A percentile compares a stretch with the other conserved stretches of the same genome.
Evolutionary conservation across 495 filamentous ascomycete genomes (phyloP).

Genomic region (Lasiosphaeriaceae sp.): DNA sequence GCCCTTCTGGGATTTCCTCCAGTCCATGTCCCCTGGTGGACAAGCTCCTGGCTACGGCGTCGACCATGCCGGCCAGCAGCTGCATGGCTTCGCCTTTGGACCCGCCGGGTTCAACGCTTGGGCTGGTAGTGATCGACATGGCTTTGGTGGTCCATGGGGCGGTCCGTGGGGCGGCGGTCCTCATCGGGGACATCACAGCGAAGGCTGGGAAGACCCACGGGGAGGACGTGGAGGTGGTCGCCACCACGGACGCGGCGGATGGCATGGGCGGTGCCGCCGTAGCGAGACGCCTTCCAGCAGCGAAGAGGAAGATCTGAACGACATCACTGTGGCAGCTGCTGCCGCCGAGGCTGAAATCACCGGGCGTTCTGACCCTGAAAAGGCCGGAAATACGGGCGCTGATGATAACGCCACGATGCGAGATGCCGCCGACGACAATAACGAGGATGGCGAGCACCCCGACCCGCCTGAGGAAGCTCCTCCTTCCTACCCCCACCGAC

Average conservation of each 20-base stretch:
- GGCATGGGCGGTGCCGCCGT: neutral
- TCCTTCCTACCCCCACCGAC: neutral
- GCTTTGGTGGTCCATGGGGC: constrained; percentile 19
- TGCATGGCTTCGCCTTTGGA: constrained; percentile 24
- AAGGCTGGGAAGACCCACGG: constrained; percentile 4
- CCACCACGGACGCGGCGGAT: neutral
- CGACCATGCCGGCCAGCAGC: constrained; percentile 24
- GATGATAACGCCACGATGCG: constrained; percentile 8
- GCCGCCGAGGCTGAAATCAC: constrained; percentile 16
- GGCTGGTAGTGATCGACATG: constrained; percentile 18
- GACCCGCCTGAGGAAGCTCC: constrained; percentile 26
- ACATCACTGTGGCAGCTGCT: constrained; percentile 13
- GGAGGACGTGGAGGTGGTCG: constrained; percentile 2
- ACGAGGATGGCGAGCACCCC: constrained; percentile 19
- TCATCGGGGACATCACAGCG: constrained; percentile 16
- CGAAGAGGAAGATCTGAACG: constrained; percentile 16
- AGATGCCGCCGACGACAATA: constrained; percentile 3
- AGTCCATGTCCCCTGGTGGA: constrained; percentile 18
- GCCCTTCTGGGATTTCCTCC: constrained; percentile 30
- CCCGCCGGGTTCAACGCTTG: constrained; percentile 19
- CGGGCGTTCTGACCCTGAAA: constrained; percentile 8
- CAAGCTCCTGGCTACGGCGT: constrained; percentile 25
- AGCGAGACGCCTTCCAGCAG: constrained; percentile 11
- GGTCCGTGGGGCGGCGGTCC: neutral
- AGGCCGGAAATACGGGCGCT: constrained; percentile 9